A percentile compares a stretch with the other conserved stretches of the same genome.
These are phyloP conservation scores for Lactarius deliciosus DNA, from an alignment of 768 basidiomycete genomes.

Conservation along the genomic window DNA sequence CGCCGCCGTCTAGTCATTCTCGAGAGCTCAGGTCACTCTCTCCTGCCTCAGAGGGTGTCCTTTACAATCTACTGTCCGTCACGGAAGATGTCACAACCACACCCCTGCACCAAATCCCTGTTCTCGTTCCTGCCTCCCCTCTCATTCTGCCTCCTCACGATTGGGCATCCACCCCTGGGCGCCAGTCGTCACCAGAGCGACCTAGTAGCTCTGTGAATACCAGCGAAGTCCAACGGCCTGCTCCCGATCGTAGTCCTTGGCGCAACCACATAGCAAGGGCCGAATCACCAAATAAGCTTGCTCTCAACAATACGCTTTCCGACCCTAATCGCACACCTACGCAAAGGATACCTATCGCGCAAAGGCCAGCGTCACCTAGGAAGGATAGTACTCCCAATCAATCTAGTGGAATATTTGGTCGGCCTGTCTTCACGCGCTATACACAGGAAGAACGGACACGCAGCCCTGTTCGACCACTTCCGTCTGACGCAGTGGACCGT, in stretches of 20 bases:
- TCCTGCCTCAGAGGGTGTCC: conserved; percentile 51
- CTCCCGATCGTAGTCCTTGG: conserved; percentile 26
- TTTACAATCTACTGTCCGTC: conserved; percentile 29
- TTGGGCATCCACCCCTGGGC: conserved; percentile 20
- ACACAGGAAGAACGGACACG: conserved; percentile 11
- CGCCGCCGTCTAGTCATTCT: conserved; percentile 5
- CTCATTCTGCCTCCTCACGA: background rate
- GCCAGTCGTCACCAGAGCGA: conserved; percentile 14
- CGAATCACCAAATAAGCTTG: conserved; percentile 23
- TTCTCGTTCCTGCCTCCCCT: conserved; percentile 7
- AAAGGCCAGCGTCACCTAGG: conserved; percentile 18
- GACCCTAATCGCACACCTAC: conserved; percentile 29
- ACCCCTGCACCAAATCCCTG: conserved; percentile 15
- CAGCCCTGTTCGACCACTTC: conserved; percentile 22
- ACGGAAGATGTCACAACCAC: conserved; percentile 2
- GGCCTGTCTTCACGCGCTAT: conserved; percentile 27
- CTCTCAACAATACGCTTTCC: conserved; percentile 7
- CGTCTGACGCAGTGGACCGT: background rate
- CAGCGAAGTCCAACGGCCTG: conserved; percentile 25
- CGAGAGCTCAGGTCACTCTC: conserved; percentile 58
- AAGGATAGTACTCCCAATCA: conserved; percentile 11
- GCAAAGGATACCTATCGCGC: conserved; percentile 26
- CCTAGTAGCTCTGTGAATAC: conserved; percentile 1
- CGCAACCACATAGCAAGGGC: conserved; percentile 20
- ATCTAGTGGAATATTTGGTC: conserved; percentile 21